Evolutionary conservation across 2,329 filamentous ascomycete genomes (phyloP), one percentile per base, ranked within the genome.

Genomic region (Paecilomyces fulvus): DNA sequence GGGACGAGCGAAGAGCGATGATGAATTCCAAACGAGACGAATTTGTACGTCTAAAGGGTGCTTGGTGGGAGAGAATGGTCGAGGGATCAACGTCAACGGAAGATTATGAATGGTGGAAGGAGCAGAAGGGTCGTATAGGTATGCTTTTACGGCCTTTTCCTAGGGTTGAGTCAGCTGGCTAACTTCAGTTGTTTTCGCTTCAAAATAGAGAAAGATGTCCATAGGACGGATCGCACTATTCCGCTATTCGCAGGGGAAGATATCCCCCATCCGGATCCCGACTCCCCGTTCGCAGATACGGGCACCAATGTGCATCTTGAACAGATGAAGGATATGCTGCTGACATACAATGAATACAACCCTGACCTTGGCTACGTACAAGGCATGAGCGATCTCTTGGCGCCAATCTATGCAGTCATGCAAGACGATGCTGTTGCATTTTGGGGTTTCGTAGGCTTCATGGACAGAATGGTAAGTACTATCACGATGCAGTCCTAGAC

Each of bases 341-440:
- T 99, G 17, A 97, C 94, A 0, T 99, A 99, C 73, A 97, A 99
- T 70, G 94, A 99, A 75, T 95, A 95, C 75, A 99, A 99, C 76
- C 89, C 86, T 58, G 90, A 94, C 57, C 82, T 99, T 2, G 94
- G 95, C 52, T 99, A 99, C 68, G 94, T 99, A 1, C 94, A 99
- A 76, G 94, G 94, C 59, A 99, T 99, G 94, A 96, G 91, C 11
- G 94, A 99, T 72, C 83, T 99, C 0, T 83, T 99, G 8, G 91
- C 94, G 0, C 94, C 94, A 1, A 90, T 99, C 58, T 99, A 99
- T 68, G 94, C 94, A 3, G 90, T 99, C 21, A 87, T 96, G 75
- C 94, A 99, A 75, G 95, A 99, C 69, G 94, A 99, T 69, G 92
- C 94, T 0, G 80, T 96, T 17, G 94, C 94, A 3, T 99, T 99